Percentiles rank a stretch among this genome's conserved stretches.
Conservation (phyloP, 345 rosid species). For the Melaleuca alternifolia region DNA sequence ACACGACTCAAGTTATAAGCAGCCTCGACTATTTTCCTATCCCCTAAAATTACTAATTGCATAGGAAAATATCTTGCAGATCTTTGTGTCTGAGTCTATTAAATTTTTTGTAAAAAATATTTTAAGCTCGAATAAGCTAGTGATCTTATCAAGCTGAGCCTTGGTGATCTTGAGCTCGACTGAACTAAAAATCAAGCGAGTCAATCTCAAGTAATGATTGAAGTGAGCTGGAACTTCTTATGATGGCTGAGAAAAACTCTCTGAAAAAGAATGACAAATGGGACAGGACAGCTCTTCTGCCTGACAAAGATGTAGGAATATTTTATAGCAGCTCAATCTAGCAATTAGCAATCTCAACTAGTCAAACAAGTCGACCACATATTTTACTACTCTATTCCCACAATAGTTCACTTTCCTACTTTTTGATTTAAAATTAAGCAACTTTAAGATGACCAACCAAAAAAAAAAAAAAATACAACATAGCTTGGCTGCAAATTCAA, state of each 20-base stretch:
- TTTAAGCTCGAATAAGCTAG: not conserved
- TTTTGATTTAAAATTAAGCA: not conserved
- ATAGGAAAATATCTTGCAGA: not conserved
- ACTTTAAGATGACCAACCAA: not conserved
- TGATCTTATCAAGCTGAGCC: not conserved
- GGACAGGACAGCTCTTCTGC: not conserved
- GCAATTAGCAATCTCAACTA: not conserved
- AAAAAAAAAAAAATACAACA: not conserved
- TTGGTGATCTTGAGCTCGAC: not conserved
- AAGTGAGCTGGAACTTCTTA: not conserved
- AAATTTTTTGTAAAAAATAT: not conserved
- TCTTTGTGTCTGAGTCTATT: not conserved
- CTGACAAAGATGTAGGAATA: not conserved
- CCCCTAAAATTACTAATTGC: not conserved
- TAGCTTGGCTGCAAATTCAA: not conserved
- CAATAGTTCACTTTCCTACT: not conserved
- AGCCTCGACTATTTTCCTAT: not conserved
- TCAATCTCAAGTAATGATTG: not conserved
- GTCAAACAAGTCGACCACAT: not conserved
- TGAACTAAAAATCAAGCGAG: not conserved
- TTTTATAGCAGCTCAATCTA: not conserved
- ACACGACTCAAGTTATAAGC: not conserved
- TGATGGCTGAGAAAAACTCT: not conserved
- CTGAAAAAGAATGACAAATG: not conserved
- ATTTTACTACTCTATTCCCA: not conserved